A percentile compares a stretch with the other conserved stretches of the same genome.
phyloP scores from a whole-genome alignment of 73 alveolate species.

The Tetrahymena malaccensis region DNA sequence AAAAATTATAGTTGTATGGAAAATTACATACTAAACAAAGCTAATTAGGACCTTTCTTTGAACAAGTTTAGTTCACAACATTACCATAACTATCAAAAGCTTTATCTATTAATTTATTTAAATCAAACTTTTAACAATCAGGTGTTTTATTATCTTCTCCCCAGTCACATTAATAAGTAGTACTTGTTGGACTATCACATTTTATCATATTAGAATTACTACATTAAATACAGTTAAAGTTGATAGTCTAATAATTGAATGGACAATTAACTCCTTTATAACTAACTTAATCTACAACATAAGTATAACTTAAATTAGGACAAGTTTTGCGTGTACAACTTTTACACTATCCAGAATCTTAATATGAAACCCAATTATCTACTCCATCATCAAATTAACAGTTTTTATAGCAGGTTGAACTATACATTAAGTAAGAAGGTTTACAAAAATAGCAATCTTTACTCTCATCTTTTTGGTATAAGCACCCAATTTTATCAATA shows the following conservation, averaged over 20 bases:
- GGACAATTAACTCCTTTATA: background rate
- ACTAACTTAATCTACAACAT: background rate
- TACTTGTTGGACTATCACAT: background rate
- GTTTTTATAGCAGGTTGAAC: too few relatives aligned
- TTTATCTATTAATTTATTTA: background rate
- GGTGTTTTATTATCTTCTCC: background rate
- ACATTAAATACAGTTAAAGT: background rate
- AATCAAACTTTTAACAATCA: background rate
- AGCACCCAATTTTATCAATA: background rate
- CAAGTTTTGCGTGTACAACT: background rate
- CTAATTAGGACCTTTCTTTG: background rate
- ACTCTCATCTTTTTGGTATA: background rate
- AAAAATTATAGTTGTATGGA: background rate
- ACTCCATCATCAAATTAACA: too few relatives aligned
- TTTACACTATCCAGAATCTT: background rate
- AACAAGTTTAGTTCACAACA: background rate
- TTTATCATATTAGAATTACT: background rate
- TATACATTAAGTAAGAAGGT: too few relatives aligned
- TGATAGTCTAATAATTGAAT: background rate
- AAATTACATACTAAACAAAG: background rate
- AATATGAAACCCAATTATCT: too few relatives aligned
- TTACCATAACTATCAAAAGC: background rate
- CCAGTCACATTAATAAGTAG: background rate
- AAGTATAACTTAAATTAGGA: background rate
- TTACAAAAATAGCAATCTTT: background rate